A percentile compares a stretch with the other conserved stretches of the same genome.
These are phyloP conservation scores for Acmispon strigosus DNA, from an alignment of 306 rosid species.

Conservation along the genomic window DNA sequence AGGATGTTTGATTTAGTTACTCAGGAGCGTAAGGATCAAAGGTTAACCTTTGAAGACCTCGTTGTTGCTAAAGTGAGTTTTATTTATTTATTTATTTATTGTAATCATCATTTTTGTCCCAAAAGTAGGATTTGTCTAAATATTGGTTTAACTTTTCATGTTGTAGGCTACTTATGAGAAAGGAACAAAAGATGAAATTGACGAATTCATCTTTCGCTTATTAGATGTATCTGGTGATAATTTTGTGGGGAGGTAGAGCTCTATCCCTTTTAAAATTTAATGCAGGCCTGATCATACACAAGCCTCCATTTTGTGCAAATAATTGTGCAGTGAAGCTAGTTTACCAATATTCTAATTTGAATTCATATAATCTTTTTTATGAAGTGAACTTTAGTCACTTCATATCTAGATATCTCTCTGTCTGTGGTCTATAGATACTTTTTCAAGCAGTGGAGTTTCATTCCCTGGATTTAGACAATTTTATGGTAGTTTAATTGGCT, in stretches of 20 bases:
- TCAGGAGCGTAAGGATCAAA: conserved; percentile 66
- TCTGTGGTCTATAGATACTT: not conserved
- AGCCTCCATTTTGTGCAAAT: not conserved
- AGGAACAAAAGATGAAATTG: conserved; percentile 76
- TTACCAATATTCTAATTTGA: not conserved
- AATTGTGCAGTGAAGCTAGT: not conserved
- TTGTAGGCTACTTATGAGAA: conserved; percentile 77
- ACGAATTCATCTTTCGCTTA: conserved; percentile 61
- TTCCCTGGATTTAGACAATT: not conserved
- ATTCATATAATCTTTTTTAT: not conserved
- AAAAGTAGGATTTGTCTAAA: not conserved
- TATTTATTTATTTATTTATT: not conserved
- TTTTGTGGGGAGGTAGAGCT: conserved; percentile 46
- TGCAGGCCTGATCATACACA: not conserved
- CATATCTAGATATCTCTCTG: not conserved
- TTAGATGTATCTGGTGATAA: conserved; percentile 44
- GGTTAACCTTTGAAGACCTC: conserved; percentile 76
- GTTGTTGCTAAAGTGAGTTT: conserved; percentile 69
- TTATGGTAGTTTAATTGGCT: not conserved
- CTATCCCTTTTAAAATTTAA: not conserved
- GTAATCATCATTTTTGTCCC: not conserved
- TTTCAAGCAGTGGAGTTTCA: not conserved
- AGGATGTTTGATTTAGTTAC: conserved; percentile 67
- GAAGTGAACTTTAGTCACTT: not conserved
- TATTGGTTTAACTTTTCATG: conserved; percentile 10